phyloP scores from a whole-genome alignment of 257 asterid genomes.

The Parsonsia alboflavescens region DNA sequence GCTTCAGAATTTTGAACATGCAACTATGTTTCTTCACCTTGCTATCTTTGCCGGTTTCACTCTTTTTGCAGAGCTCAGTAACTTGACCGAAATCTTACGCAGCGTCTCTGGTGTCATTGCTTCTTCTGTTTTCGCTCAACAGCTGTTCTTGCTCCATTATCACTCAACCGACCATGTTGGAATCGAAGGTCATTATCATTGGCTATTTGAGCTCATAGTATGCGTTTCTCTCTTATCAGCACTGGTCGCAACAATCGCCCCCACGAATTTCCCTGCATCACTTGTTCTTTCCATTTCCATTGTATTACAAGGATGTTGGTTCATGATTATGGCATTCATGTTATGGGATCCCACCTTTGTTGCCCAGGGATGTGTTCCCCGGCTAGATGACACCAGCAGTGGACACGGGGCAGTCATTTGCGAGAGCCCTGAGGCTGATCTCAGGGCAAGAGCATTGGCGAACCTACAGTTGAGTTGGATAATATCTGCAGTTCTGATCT shows the following conservation, averaged over 20 bases:
- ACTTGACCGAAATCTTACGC: conserved; percentile 33
- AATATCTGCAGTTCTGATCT: conserved; percentile 43
- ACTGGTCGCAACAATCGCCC: conserved; percentile 34
- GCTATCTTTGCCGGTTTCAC: conserved; percentile 51
- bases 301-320: conserved; percentile 79
- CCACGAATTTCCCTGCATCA: conserved; percentile 59
- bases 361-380: conserved; percentile 48
- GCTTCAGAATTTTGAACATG: conserved; percentile 58
- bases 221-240: conserved; percentile 50
- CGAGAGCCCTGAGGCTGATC: conserved; percentile 38
- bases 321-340: conserved; percentile 68
- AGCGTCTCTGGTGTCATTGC: conserved; percentile 58
- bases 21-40: conserved; percentile 65
- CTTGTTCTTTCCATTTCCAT: conserved; percentile 55
- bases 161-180: conserved; percentile 80
- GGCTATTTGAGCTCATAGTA: conserved; percentile 73
- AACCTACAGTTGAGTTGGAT: conserved; percentile 88
- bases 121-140: conserved; percentile 59
- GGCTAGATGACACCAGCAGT: conserved; percentile 9
- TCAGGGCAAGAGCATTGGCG: conserved; percentile 68
- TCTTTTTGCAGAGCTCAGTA: conserved; percentile 43
- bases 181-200: conserved; percentile 85
- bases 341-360: conserved; percentile 56
- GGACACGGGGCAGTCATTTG: conserved; percentile 54
- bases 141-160: conserved; percentile 74